A percentile compares a stretch with the other conserved stretches of the same genome.
Evolutionary conservation across 2,329 filamentous ascomycete genomes (phyloP).

Genomic region (Aspergillus ochraceus): DNA sequence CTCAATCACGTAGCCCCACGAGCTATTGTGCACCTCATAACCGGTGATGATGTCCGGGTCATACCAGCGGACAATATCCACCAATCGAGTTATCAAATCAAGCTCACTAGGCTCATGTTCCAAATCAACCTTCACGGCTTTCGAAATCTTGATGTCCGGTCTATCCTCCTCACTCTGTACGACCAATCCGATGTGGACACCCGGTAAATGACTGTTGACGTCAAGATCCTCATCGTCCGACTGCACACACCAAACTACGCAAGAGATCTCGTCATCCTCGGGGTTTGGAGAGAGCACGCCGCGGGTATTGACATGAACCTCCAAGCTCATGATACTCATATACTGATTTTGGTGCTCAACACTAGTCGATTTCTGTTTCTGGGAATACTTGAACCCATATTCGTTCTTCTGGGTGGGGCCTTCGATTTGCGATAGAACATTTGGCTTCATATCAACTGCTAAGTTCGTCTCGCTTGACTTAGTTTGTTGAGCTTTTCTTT

Average conservation of each 20-base stretch:
- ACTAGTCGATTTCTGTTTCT: conserved; percentile 70
- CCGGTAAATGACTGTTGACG: conserved; percentile 49
- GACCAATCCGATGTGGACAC: conserved; percentile 68
- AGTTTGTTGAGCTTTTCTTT: neutral
- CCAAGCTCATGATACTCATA: conserved; percentile 95
- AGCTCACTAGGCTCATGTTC: conserved; percentile 77
- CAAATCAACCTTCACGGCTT: conserved; percentile 63
- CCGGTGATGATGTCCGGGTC: conserved; percentile 94
- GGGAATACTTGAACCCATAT: conserved; percentile 82
- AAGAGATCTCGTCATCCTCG: conserved; percentile 82
- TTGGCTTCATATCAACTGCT: conserved; percentile 22
- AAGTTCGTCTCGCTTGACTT: conserved; percentile 8
- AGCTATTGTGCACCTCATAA: conserved; percentile 89
- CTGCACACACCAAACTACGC: conserved; percentile 87
- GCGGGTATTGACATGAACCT: conserved; percentile 86
- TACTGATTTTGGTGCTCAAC: conserved; percentile 84
- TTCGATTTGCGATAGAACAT: conserved; percentile 76
- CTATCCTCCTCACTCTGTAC: conserved; percentile 65
- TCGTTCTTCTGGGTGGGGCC: conserved; percentile 80
- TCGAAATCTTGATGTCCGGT: conserved; percentile 62
- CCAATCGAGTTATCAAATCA: conserved; percentile 79
- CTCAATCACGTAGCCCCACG: conserved; percentile 96
- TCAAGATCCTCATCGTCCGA: conserved; percentile 65
- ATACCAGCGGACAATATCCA: conserved; percentile 77
- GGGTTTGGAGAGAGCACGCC: conserved; percentile 82